Evolutionary conservation across 1,284 basidiomycete genomes (phyloP).

Genomic region (Athelia psychrophila): DNA sequence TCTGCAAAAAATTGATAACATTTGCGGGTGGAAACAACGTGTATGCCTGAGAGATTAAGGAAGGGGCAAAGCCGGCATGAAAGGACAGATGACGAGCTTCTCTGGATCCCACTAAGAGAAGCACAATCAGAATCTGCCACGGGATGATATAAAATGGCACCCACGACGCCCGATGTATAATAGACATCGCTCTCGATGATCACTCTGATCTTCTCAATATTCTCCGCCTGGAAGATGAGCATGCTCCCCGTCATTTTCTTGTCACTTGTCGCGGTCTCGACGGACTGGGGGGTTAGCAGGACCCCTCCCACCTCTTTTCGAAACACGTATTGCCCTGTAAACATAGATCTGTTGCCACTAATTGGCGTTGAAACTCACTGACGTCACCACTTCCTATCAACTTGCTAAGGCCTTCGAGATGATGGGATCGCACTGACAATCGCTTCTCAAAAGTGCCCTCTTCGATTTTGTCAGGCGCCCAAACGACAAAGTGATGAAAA

Average conservation of each 20-base stretch:
- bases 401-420: slow-evolving; percentile 39
- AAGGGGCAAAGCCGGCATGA: slow-evolving; percentile 33
- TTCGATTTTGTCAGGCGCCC: slow-evolving; percentile 50
- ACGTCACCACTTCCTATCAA: slow-evolving; percentile 39
- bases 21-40: no score
- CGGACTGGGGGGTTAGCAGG: slow-evolving; percentile 39
- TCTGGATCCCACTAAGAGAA: slow-evolving; percentile 35
- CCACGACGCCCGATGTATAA: slow-evolving; percentile 52
- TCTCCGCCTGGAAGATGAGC: slow-evolving; percentile 46
- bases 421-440: slow-evolving; percentile 42
- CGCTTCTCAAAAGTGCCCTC: slow-evolving; percentile 45
- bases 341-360: slow-evolving; percentile 11
- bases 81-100: slow-evolving; percentile 39
- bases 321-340: no score
- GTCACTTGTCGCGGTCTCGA: slow-evolving; percentile 26
- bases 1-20: no score
- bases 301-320: slow-evolving; percentile 44
- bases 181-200: slow-evolving; percentile 53
- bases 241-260: slow-evolving; percentile 48
- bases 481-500: slow-evolving; percentile 45
- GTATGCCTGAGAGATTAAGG: slow-evolving; percentile 11
- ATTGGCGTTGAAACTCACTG: slow-evolving; percentile 39
- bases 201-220: slow-evolving; percentile 41
- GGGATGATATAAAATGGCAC: slow-evolving; percentile 18
- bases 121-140: background rate